Base-by-base conservation (phyloP, 2,329 filamentous ascomycete species). In the Neopestalotiopsis sp. region DNA sequence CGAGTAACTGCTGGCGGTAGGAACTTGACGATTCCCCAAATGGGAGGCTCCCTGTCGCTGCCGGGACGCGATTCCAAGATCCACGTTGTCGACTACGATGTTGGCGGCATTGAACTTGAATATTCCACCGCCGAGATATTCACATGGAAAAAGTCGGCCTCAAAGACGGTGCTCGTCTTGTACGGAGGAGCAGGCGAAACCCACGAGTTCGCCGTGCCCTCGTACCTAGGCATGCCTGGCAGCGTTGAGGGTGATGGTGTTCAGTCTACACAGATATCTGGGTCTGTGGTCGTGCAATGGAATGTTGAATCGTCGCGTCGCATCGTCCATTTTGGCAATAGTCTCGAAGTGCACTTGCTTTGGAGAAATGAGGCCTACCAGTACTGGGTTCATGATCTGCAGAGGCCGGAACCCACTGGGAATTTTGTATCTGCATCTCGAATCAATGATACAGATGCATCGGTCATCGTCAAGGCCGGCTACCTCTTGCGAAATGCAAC, bases 51-150 rank as follows among this genome's bases (percentile, higher is more conserved):
- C 12, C 66, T 75, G 3, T 66, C 69, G 10, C 67, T 74, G 13
- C 73, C 69, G 45, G 88, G 91, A 0, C 82, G 91, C 24, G 91
- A 93, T 74, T 91, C 90, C 0, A 92, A 88, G 78, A 85, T 92
- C 56, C 88, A 91, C 74, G 86, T 93, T 3, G 89, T 86, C 0
- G 89, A 93, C 72, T 93, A 93, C 69, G 82, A 87, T 13, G 79
- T 93, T 60, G 89, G 88, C 0, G 84, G 85, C 17, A 79, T 82
- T 4, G 86, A 82, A 1, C 75, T 94, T 17, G 76, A 92, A 0
- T 94, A 93, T 78, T 92, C 89, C 0, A 91, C 91, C 1, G 90
- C 89, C 0, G 91, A 94, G 74, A 86, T 93, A 28, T 89, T 90
- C 70, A 92, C 90, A 0, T 92, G 90, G 88, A 91, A 59, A 6